Percentiles rank a stretch among this genome's conserved stretches.
These are phyloP conservation scores for Rutstroemia sp. DNA, from an alignment of 2,329 filamentous ascomycete genomes.

Conservation along the genomic window DNA sequence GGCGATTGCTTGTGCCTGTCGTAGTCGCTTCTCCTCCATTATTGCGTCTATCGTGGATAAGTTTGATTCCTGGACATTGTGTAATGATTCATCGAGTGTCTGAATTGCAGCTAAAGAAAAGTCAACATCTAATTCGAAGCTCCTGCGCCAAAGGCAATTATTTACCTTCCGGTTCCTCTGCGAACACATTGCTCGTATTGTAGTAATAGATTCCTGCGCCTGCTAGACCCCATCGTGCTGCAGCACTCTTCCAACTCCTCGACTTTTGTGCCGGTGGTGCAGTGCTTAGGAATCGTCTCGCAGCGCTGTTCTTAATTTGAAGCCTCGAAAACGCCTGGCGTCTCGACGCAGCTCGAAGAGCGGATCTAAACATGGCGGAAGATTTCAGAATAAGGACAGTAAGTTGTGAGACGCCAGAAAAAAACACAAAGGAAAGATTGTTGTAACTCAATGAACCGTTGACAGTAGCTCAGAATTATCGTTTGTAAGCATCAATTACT, in stretches of 20 bases:
- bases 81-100: constrained; percentile 30
- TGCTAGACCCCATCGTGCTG: constrained; percentile 67
- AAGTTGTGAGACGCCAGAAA: neutral
- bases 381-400: constrained; percentile 5
- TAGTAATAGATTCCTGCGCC: constrained; percentile 83
- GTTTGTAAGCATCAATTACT: constrained; percentile 22
- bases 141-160: constrained; percentile 27
- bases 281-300: constrained; percentile 47
- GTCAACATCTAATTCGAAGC: constrained; percentile 16
- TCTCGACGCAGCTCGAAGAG: constrained; percentile 22
- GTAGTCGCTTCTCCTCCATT: constrained; percentile 51
- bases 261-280: constrained; percentile 54
- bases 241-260: constrained; percentile 74
- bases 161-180: constrained; percentile 71
- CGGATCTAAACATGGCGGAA: constrained; percentile 24
- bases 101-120: constrained; percentile 25
- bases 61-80: constrained; percentile 38
- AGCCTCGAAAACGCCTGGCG: constrained; percentile 16
- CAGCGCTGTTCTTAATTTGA: constrained; percentile 9
- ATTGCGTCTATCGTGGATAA: constrained; percentile 60
- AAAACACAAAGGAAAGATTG: constrained; percentile 22
- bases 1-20: constrained; percentile 25
- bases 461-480: constrained; percentile 8
- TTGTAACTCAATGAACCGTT: neutral
- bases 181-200: constrained; percentile 81